phyloP scores from a whole-genome alignment of 2,329 filamentous ascomycete species.

The Diaporthe capsici region DNA sequence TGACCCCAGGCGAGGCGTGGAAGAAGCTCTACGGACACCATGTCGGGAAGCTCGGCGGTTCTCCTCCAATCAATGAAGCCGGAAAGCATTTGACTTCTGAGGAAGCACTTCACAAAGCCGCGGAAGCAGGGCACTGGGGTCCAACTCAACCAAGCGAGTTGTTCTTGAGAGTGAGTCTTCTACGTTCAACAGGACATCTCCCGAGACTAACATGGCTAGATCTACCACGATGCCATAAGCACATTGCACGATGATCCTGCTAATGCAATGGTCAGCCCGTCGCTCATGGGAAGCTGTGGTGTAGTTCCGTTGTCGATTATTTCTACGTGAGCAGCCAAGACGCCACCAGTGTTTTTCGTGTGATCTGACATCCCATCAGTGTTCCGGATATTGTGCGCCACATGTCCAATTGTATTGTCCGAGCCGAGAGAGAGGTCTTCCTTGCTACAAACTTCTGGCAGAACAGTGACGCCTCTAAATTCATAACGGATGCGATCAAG shows the following conservation, averaged over 20 bases:
- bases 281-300: conserved; percentile 68
- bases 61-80: conserved; percentile 42
- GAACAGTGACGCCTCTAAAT: conserved; percentile 74
- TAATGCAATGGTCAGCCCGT: conserved; percentile 66
- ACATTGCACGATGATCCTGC: conserved; percentile 66
- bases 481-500: conserved; percentile 77
- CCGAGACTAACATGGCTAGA: conserved; percentile 51
- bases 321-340: conserved; percentile 59
- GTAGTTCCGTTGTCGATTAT: conserved; percentile 78
- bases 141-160: conserved; percentile 73
- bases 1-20: conserved; percentile 68
- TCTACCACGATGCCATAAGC: conserved; percentile 76
- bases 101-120: conserved; percentile 67
- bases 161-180: conserved; percentile 69
- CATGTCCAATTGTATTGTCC: conserved; percentile 81
- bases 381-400: conserved; percentile 80
- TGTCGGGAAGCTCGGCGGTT: conserved; percentile 40
- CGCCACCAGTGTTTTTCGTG: not conserved
- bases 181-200: conserved; percentile 1
- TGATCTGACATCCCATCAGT: conserved; percentile 45
- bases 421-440: conserved; percentile 80
- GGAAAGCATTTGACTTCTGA: conserved; percentile 44
- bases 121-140: conserved; percentile 78
- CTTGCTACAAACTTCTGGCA: conserved; percentile 85
- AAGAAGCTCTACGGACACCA: conserved; percentile 65